A percentile compares a stretch with the other conserved stretches of the same genome.
These are phyloP conservation scores for Xylariaceae sp. DNA, from an alignment of 2,329 filamentous ascomycete species.

Conservation along the genomic window DNA sequence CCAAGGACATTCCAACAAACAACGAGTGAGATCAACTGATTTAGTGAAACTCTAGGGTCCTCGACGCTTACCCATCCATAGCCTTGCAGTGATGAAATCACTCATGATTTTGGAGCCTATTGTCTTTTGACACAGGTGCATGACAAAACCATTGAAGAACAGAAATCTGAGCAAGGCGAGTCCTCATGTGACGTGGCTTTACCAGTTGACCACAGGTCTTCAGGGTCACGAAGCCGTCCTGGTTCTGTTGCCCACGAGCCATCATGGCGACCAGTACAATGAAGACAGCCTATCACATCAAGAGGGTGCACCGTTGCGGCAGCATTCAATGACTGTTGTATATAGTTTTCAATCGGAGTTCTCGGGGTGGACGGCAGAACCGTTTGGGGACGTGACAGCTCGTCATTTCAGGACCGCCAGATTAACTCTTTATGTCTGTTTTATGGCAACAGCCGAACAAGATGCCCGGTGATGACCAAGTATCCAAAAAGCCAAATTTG, in stretches of 20 bases:
- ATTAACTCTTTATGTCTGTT: constrained; percentile 13
- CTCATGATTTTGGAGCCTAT: constrained; percentile 23
- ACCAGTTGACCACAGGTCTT: constrained; percentile 7
- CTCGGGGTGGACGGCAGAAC: constrained; percentile 25
- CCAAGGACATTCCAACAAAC: too few species aligned
- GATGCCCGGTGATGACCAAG: constrained; percentile 46
- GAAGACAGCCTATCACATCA: constrained; percentile 22
- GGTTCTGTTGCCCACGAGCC: constrained; percentile 13
- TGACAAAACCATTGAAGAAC: constrained; percentile 37
- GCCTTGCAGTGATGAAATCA: constrained; percentile 28
- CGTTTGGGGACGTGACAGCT: constrained; percentile 19
- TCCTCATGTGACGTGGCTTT: constrained; percentile 10
- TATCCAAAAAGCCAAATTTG: constrained; percentile 56
- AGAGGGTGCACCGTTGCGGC: constrained; percentile 17
- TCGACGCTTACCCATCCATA: neutral
- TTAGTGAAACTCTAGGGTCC: neutral
- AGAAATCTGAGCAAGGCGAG: constrained; percentile 44
- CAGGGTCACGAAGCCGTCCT: constrained; percentile 7
- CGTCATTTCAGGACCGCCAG: constrained; percentile 9
- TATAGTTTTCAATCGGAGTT: constrained; percentile 53
- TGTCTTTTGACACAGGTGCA: constrained; percentile 24
- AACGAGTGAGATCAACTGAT: too few species aligned
- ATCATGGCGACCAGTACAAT: constrained; percentile 23
- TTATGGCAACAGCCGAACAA: constrained; percentile 21
- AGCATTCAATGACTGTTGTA: constrained; percentile 23